Evolutionary conservation across 768 basidiomycete species (phyloP), one percentile per base, ranked within the genome.

Genomic region (Lentinula raphanica): DNA sequence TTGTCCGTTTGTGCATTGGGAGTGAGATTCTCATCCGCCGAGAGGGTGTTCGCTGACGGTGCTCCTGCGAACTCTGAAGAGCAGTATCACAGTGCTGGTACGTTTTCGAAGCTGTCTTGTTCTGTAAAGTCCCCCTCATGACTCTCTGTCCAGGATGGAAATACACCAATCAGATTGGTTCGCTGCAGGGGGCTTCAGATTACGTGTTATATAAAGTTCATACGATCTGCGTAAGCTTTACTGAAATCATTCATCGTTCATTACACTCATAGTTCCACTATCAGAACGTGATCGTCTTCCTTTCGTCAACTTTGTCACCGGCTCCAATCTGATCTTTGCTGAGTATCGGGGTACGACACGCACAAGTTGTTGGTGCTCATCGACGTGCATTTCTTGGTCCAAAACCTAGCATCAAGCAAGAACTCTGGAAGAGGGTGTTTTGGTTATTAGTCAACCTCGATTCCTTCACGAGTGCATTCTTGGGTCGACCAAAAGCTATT

Each of bases 281-380:
- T 15, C 63, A 86, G 84, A 67, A 85, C 39, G 71, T 74, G 39
- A 73, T 79, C 0, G 35, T 77, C 46, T 85, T 76, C 69, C 67
- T 79, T 19, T 77, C 78, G 54, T 74, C 74, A 4, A 76, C 80
- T 0, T 79, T 76, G 6, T 76, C 73, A 0, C 77, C 82, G 1
- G 81, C 84, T 49, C 78, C 81, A 12, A 72, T 72, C 44, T 92
- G 89, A 90, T 77, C 79, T 5, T 74, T 83, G 8, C 75, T 84
- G 32, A 86, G 87, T 0, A 71, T 87, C 40, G 87, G 85, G 17
- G 70, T 92, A 27, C 84, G 89, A 3, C 74, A 86, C 46, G 83
- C 84, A 1, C 85, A 91, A 66, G 90, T 92, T 61, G 81, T 90
- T 38, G 85, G 92, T 27, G 86, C 83, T 1, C 92, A 93, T 67